phyloP scores from a whole-genome alignment of 164 flowering plant species.

The Stephania yunnanensis region DNA sequence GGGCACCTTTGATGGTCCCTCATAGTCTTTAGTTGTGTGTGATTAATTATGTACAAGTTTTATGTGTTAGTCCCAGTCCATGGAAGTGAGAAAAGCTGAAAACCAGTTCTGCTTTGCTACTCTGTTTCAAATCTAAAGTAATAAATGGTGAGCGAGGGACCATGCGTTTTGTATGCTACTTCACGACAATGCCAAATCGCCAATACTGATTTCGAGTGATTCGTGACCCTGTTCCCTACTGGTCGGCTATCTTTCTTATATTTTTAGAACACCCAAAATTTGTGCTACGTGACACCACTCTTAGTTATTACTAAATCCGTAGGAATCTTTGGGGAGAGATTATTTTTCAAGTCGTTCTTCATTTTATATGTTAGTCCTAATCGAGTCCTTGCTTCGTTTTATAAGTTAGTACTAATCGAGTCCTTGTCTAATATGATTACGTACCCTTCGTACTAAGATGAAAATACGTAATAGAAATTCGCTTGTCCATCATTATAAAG shows the following conservation, averaged over 20 bases:
- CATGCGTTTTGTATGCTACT: not conserved
- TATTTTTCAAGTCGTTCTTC: too few species aligned
- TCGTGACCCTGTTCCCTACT: not conserved
- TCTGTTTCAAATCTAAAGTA: not conserved
- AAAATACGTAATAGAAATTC: too few species aligned
- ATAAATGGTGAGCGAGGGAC: slow-evolving; percentile 1
- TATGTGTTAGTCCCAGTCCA: not conserved
- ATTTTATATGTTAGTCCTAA: too few species aligned
- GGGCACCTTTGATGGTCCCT: not conserved
- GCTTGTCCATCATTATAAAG: too few species aligned
- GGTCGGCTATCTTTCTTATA: not conserved
- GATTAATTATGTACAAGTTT: not conserved
- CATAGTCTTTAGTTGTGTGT: not conserved
- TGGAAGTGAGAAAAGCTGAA: not conserved
- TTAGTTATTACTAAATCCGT: too few species aligned
- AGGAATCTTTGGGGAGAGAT: not conserved
- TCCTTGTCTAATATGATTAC: too few species aligned
- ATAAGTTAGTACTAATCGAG: too few species aligned
- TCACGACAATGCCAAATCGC: not conserved
- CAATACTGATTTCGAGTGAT: not conserved
- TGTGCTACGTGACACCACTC: too few species aligned
- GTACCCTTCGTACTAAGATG: too few species aligned
- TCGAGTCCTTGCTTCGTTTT: too few species aligned
- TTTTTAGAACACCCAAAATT: too few species aligned
- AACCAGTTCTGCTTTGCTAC: not conserved